Conservation (phyloP, 345 rosid genomes). For the Euphorbia tirucalli region DNA sequence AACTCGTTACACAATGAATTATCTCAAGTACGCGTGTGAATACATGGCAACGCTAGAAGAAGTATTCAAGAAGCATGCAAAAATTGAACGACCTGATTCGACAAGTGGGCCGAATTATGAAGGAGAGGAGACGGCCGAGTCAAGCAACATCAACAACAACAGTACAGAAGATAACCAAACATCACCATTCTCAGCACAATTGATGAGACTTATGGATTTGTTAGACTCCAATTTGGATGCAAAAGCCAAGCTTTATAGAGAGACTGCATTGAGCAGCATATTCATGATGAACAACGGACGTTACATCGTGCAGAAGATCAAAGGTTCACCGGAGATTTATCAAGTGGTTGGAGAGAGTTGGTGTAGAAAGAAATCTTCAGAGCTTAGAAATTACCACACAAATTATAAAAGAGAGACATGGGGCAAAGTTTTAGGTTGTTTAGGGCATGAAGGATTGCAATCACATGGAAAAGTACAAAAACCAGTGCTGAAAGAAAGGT, state of each 20-base stretch:
- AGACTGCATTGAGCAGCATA: constrained; percentile 58
- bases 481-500: constrained; percentile 78
- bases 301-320: constrained; percentile 82
- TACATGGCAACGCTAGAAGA: constrained; percentile 76
- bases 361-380: constrained; percentile 69
- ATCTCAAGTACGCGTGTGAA: constrained; percentile 66
- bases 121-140: constrained; percentile 4
- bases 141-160: neutral
- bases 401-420: constrained; percentile 83
- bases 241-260: constrained; percentile 71
- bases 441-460: constrained; percentile 65
- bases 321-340: constrained; percentile 60
- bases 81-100: constrained; percentile 66
- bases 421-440: constrained; percentile 64
- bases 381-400: constrained; percentile 75
- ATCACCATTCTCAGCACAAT: constrained; percentile 51
- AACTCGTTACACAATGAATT: constrained; percentile 87
- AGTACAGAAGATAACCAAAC: constrained; percentile 10
- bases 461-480: constrained; percentile 70
- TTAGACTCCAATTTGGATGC: constrained; percentile 56
- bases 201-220: constrained; percentile 66
- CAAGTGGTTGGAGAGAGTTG: constrained; percentile 62
- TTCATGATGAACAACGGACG: constrained; percentile 99
- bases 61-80: constrained; percentile 69
- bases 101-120: constrained; percentile 32